Evolutionary conservation across 257 asterid species (phyloP).

Genomic region (Solanum sparsipilum): DNA sequence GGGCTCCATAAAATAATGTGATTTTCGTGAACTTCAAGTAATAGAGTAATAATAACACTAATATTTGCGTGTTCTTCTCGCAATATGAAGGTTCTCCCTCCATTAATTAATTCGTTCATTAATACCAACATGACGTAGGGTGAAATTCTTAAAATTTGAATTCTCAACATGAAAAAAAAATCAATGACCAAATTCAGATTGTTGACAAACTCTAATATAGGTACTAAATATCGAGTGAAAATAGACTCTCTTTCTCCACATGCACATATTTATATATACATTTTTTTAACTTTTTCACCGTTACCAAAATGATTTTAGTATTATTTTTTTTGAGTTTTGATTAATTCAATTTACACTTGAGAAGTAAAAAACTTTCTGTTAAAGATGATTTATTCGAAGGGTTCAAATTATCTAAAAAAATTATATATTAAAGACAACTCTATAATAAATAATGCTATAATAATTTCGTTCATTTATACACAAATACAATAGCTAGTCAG

Average conservation of each 20-base stretch:
- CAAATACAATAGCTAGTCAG: no score
- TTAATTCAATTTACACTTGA: background rate
- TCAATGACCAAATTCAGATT: no score
- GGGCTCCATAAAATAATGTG: background rate
- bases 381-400: background rate
- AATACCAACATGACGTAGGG: background rate
- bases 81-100: background rate
- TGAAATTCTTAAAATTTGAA: no score
- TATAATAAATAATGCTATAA: no score
- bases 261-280: background rate
- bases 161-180: no score
- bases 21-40: background rate
- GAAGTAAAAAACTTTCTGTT: background rate
- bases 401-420: no score
- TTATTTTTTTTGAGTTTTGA: background rate
- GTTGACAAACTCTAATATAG: no score
- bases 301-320: background rate
- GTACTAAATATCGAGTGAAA: no score
- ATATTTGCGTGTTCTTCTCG: background rate
- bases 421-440: no score
- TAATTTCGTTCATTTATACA: no score
- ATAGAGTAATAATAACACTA: background rate
- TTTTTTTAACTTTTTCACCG: background rate
- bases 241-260: background rate
- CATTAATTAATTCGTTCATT: background rate